These are phyloP conservation scores for Austropuccinia psidii DNA, from an alignment of 1,284 basidiomycete genomes.

Conservation along the genomic window DNA sequence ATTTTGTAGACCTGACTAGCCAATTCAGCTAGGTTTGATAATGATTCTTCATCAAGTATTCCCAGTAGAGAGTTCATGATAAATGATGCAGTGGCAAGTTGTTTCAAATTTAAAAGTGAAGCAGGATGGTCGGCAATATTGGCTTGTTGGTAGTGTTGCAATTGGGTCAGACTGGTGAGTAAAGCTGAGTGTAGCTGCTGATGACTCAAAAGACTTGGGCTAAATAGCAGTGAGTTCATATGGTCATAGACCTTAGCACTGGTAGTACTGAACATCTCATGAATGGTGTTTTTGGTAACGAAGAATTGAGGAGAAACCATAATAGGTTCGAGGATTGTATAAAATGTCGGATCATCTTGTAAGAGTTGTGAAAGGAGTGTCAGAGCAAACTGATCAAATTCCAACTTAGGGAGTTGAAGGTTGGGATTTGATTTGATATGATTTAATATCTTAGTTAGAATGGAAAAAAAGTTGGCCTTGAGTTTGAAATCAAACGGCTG, in stretches of 20 bases:
- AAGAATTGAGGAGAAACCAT: constrained; percentile 25
- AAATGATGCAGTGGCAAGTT: background rate
- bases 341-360: background rate
- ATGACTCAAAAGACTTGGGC: background rate
- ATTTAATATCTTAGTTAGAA: background rate
- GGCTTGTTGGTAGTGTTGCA: background rate
- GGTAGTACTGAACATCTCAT: background rate
- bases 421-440: constrained; percentile 1
- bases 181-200: background rate
- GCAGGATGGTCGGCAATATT: background rate
- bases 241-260: background rate
- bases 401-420: constrained; percentile 18
- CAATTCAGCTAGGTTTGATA: background rate
- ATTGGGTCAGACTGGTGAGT: background rate
- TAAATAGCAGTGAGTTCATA: background rate
- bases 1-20: background rate
- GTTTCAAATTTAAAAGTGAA: background rate
- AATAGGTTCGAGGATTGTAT: constrained; percentile 12
- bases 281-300: constrained; percentile 11
- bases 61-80: constrained; percentile 1
- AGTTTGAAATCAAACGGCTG: background rate
- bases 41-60: background rate
- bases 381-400: constrained; percentile 22
- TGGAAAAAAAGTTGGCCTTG: background rate
- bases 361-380: background rate